Percentiles rank a stretch among this genome's conserved stretches.
phyloP scores from a whole-genome alignment of 306 rosid genomes.

The Arachis stenosperma region DNA sequence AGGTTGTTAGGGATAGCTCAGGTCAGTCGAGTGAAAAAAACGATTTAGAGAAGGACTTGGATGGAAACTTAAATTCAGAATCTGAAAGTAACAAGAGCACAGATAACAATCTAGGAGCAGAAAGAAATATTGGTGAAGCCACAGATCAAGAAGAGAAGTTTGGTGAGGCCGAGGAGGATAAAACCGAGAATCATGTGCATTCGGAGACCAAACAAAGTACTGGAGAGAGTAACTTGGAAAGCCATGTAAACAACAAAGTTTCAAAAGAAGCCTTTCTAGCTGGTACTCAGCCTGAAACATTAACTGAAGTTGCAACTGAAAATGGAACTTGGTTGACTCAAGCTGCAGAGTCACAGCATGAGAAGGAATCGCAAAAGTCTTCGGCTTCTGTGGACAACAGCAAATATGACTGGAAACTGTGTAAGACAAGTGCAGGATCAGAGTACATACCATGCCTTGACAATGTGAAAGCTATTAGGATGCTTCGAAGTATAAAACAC shows the following conservation, averaged over 20 bases:
- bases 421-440: slow-evolving; percentile 73
- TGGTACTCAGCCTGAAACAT: slow-evolving; percentile 39
- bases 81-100: slow-evolving; percentile 36
- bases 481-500: slow-evolving; percentile 62
- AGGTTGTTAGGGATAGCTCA: slow-evolving; percentile 34
- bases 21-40: slow-evolving; percentile 27
- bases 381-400: slow-evolving; percentile 37
- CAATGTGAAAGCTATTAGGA: slow-evolving; percentile 63
- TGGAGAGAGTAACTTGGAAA: slow-evolving; percentile 40
- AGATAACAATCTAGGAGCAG: slow-evolving; percentile 39
- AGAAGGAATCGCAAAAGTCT: slow-evolving; percentile 50
- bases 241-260: slow-evolving; percentile 39
- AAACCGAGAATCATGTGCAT: slow-evolving; percentile 35
- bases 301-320: slow-evolving; percentile 46
- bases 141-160: slow-evolving; percentile 43
- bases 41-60: slow-evolving; percentile 35
- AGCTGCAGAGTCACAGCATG: slow-evolving; percentile 48
- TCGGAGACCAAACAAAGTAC: slow-evolving; percentile 37
- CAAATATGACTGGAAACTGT: slow-evolving; percentile 63
- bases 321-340: slow-evolving; percentile 63
- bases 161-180: slow-evolving; percentile 48
- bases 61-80: slow-evolving; percentile 43
- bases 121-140: slow-evolving; percentile 38
- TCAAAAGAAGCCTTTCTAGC: slow-evolving; percentile 36
- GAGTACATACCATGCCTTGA: slow-evolving; percentile 94